Conservation (phyloP, 192 early-diverging fungal genomes). For the Backusella tarrabulga region DNA sequence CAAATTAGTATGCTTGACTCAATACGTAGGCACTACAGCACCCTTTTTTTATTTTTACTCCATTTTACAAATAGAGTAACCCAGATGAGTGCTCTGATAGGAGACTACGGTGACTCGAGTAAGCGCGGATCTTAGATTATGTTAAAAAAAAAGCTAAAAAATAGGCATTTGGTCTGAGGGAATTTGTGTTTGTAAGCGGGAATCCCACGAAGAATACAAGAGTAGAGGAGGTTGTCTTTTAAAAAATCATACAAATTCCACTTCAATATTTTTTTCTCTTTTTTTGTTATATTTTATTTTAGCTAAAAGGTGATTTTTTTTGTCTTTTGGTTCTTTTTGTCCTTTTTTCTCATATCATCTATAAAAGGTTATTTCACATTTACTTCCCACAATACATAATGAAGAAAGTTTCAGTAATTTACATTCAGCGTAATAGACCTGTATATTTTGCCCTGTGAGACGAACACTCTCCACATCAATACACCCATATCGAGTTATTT, state of each 20-base stretch:
- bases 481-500: not conserved
- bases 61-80: not conserved
- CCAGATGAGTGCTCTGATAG: slow-evolving; percentile 4
- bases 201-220: not conserved
- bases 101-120: not conserved
- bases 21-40: not conserved
- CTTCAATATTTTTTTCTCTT: not conserved
- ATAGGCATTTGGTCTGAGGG: not conserved
- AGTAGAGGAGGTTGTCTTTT: not conserved
- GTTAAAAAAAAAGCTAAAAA: not conserved
- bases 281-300: not conserved
- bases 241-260: not conserved
- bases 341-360: not conserved
- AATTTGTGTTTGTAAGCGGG: slow-evolving; percentile 3
- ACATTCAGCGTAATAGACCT: not conserved
- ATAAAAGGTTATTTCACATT: slow-evolving; percentile 1
- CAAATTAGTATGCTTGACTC: not conserved
- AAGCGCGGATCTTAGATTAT: slow-evolving; percentile 4
- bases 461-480: not conserved
- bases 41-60: not conserved
- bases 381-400: not conserved
- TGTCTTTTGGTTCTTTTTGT: not conserved
- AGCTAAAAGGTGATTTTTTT: not conserved
- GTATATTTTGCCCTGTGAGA: not conserved
- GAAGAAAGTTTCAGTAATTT: not conserved